These are phyloP conservation scores for Geotrichum bryndzae DNA, from an alignment of 1,139 yeast genomes.

Conservation along the genomic window DNA sequence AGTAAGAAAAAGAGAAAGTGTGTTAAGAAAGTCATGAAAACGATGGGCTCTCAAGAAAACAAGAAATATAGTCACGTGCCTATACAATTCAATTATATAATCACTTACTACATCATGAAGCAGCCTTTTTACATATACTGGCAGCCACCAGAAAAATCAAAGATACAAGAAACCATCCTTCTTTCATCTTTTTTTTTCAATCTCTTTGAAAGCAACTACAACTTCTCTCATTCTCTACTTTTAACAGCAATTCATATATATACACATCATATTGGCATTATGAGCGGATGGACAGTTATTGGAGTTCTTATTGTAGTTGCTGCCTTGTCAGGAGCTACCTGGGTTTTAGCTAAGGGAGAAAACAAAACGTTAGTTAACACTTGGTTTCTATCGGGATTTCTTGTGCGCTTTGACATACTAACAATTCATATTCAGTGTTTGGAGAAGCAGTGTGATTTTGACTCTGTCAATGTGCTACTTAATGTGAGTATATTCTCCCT, in stretches of 20 bases:
- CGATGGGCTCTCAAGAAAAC: background rate
- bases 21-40: background rate
- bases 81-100: background rate
- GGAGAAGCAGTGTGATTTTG: conserved; percentile 83
- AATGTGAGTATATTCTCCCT: conserved; percentile 48
- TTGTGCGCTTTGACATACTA: background rate
- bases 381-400: background rate
- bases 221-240: background rate
- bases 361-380: conserved; percentile 37
- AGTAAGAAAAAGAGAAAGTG: background rate
- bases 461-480: conserved; percentile 82
- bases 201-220: background rate
- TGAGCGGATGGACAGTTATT: conserved; percentile 59
- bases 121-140: background rate
- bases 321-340: conserved; percentile 54
- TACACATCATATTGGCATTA: background rate
- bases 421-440: conserved; percentile 48
- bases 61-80: background rate
- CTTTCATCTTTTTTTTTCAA: background rate
- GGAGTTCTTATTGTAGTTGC: conserved; percentile 57
- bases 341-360: conserved; percentile 58
- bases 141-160: background rate
- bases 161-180: background rate
- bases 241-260: background rate
- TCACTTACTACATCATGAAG: background rate